Conservation (phyloP, 1,139 yeast genomes). For the Saccharomycopsis crataegensis region DNA sequence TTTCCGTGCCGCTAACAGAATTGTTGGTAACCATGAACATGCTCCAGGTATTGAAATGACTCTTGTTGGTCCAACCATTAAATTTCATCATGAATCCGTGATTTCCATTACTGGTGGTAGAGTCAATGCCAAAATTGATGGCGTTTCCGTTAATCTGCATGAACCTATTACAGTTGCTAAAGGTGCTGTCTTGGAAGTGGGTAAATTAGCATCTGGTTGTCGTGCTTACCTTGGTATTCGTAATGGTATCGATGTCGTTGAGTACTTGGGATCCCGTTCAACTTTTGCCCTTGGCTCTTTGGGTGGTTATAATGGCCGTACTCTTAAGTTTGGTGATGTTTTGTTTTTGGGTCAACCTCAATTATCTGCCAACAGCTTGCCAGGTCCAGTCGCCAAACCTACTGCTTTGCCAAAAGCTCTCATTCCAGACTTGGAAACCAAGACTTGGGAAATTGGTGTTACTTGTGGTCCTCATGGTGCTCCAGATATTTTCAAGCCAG, state of each 20-base stretch:
- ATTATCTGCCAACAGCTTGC: constrained; percentile 58
- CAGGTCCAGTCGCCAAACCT: constrained; percentile 65
- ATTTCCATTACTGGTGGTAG: constrained; percentile 85
- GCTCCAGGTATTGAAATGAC: constrained; percentile 93
- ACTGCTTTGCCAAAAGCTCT: constrained; percentile 45
- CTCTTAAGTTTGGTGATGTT: constrained; percentile 85
- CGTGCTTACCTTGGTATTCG: constrained; percentile 84
- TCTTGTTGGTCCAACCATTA: constrained; percentile 73
- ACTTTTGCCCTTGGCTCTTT: constrained; percentile 91
- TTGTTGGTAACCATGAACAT: constrained; percentile 74
- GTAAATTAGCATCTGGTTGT: constrained; percentile 76
- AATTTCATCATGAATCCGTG: constrained; percentile 73
- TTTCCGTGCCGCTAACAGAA: constrained; percentile 79
- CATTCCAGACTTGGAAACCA: constrained; percentile 40
- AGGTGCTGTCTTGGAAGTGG: constrained; percentile 75
- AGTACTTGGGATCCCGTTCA: constrained; percentile 91
- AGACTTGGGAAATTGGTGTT: constrained; percentile 82
- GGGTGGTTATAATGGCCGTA: constrained; percentile 94
- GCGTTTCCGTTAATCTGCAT: constrained; percentile 37
- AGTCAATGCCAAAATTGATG: constrained; percentile 40
- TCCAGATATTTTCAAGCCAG: constrained; percentile 85
- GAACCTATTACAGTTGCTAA: constrained; percentile 59
- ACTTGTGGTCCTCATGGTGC: constrained; percentile 98
- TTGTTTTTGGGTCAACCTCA: constrained; percentile 77
- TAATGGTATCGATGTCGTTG: constrained; percentile 91